Base-by-base conservation (phyloP, 352 stramenopile species). In the Globisporangium ultimum region DNA sequence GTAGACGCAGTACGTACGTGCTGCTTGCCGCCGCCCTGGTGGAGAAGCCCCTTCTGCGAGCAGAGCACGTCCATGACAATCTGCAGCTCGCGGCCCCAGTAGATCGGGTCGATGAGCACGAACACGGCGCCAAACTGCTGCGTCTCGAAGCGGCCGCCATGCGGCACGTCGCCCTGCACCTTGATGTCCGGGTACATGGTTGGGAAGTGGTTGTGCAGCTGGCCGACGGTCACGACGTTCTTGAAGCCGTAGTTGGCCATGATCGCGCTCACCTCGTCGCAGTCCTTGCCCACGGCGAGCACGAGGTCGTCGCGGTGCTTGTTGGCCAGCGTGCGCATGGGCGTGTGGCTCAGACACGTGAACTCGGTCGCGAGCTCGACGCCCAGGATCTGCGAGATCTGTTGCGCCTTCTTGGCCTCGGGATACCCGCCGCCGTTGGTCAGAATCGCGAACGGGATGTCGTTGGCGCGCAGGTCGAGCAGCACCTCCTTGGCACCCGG, bases 201-300 rank as follows among this genome's bases (percentile, higher is more conserved):
- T 18, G 85, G 85, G 66, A 91, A 94, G 61, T 92, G 73, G 36
- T 67, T 72, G 60, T 94, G 85, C 36, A 93, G 57, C 51, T 94
- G 74, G 28, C 78, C 79, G 28, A 85, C 82, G 0, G 85, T 94
- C 41, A 94, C 72, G 17, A 92, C 81, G 68, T 93, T 88, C 48
- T 87, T 78, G 66, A 94, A 94, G 61, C 83, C 83, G 64, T 94
- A 94, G 61, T 74, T 78, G 41, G 71, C 66, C 82, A 93, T 89
- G 47, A 91, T 74, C 12, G 59, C 64, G 48, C 72, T 55, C 13
- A 91, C 48, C 55, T 91, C 74, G 15, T 77, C 65, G 61, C 82
- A 80, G 65, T 92, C 81, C 56, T 92, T 94, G 57, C 85, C 85
- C 14, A 94, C 80, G 2, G 81, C 85, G 32, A 94, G 68, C 57